Evolutionary conservation across 2,329 filamentous ascomycete genomes (phyloP), one percentile per base, ranked within the genome.

Genomic region (Nemania abortiva): DNA sequence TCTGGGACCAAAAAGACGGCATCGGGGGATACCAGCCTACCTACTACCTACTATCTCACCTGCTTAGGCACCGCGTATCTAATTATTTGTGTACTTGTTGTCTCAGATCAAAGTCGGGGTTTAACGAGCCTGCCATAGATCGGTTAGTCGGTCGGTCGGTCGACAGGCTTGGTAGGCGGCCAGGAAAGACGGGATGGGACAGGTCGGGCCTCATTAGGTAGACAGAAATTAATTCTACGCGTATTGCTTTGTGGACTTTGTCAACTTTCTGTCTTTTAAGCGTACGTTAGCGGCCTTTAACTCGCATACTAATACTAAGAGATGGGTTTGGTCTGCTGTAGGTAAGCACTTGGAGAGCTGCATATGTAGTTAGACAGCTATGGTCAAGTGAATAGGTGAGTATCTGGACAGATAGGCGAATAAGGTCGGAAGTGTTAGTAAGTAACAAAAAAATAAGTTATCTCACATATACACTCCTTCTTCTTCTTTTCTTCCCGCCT

Each of bases 181-280:
- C 34, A 9, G 56, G 24, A 39, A 24, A 49, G 42, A 20, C 34
- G n/a, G 6, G 47, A 29, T 9, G 22, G 34, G 7, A 29, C 20
- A n/a, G n/a, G n/a, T n/a, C n/a, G n/a, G n/a, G n/a, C n/a, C n/a
- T n/a, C n/a, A n/a, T n/a, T 45, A 45, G 49, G 59, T 45, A 45
- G 39, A 63, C n/a, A 29, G 42, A 42, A 49, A 24, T 49, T 63
- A 56, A 63, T 63, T 49, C 53, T 56, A 63, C 52, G 20, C 55
- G 52, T 63, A 63, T 55, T 63, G 20, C 15, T 63, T 55, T 27
- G 27, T 45, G 15, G 13, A 13, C 6, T 27, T 37, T 20, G 20
- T 37, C 18, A 18, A 22, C 10, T 29, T 31, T 11, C 45, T 22
- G n/a, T n/a, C n/a, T n/a, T n/a, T n/a, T n/a, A n/a, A n/a, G n/a